Percentiles rank a stretch among this genome's conserved stretches.
Conservation (phyloP, 2,329 filamentous ascomycete species). For the Fusarium pilosicola region DNA sequence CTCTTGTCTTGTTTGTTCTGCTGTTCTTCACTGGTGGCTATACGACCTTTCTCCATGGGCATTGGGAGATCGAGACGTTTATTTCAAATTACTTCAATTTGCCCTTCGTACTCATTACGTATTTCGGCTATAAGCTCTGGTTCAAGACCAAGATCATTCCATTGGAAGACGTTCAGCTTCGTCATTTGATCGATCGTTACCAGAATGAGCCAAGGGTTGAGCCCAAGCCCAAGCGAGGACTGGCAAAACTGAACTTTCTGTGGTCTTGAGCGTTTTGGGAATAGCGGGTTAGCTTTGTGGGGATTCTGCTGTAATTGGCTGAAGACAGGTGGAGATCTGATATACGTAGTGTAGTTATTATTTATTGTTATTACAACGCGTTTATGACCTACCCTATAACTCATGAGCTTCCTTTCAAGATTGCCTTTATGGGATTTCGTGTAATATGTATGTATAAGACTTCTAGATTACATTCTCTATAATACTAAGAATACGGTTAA, state of each 20-base stretch:
- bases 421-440: accelerated
- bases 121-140: neutral
- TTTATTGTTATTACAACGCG: no score
- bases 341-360: neutral
- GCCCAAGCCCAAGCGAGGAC: neutral
- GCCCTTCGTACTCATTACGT: neutral
- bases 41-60: neutral
- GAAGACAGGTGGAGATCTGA: accelerated
- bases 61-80: neutral
- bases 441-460: no score
- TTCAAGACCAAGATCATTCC: conserved; percentile 1
- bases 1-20: neutral
- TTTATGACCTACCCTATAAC: neutral
- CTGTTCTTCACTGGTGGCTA: neutral
- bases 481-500: accelerated
- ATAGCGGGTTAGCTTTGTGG: neutral
- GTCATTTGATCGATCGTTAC: neutral
- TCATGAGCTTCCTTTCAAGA: neutral
- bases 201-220: neutral
- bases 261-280: neutral
- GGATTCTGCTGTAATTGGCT: neutral
- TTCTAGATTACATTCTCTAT: accelerated
- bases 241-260: neutral
- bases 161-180: neutral
- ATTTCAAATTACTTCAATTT: conserved; percentile 6